Base-by-base conservation (phyloP, 2,329 filamentous ascomycete genomes). In the Parastagonospora nodorum region DNA sequence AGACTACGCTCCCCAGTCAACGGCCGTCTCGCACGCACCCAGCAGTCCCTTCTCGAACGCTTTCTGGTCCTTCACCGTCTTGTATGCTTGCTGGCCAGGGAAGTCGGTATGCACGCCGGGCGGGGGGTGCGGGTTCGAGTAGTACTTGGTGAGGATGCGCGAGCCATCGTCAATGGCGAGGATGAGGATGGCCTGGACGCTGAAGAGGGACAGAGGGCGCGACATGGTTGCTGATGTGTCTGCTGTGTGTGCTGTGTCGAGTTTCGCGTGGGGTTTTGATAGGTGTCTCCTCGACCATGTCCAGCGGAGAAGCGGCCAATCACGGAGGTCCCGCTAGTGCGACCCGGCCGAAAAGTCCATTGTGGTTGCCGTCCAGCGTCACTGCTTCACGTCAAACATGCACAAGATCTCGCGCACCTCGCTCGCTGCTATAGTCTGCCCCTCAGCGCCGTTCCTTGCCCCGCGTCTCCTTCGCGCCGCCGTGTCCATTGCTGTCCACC, bases 71-170 rank as follows among this genome's bases (percentile, higher is more conserved):
- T 97, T 97, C 48, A 94, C 77, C 51, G 90, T 91, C 51, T 90
- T 82, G 76, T 97, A 97, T 16, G 92, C 90, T 72, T 89, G 90
- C 59, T 83, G 82, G 68, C 83, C 83, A 39, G 83, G 83, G 66
- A 82, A 84, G 69, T 83, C 78, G 62, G 77, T 78, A 45, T 83
- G 78, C 63, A 84, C 80, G 64, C 79, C 79, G 79, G 88, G 75
- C 74, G 88, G 79, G 75, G 80, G 75, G 71, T 90, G 88, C 52
- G 87, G 88, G 58, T 86, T 81, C 55, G 80, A 82, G 82, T 93
- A 96, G 84, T 96, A 96, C 81, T 97, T 97, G 70, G 92, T 86
- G 74, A 96, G 91, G 78, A 97, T 90, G 75, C 93, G 86, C 54
- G 89, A 89, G 71, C 90, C 90, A 75, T 97, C 93, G 77, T 96